Percentiles rank a stretch among this genome's conserved stretches.
phyloP scores from a whole-genome alignment of 495 filamentous ascomycete genomes.

The Penicillium macrosclerotiorum region DNA sequence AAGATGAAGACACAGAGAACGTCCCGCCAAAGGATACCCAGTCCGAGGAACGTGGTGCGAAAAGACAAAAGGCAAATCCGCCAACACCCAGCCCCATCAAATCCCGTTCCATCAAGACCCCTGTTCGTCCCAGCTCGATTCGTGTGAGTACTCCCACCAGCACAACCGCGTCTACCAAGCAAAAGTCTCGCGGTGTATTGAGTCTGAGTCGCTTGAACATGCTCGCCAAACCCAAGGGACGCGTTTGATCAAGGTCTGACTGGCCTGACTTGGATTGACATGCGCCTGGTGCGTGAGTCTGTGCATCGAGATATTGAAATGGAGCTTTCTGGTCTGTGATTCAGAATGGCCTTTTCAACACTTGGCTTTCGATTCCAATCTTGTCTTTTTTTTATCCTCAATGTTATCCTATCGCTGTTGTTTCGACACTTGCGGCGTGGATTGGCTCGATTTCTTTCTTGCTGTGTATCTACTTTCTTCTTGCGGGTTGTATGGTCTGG shows the following conservation, averaged over 20 bases:
- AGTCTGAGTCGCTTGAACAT: slow-evolving; percentile 51
- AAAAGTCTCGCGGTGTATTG: slow-evolving; percentile 36
- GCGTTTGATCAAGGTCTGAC: slow-evolving; percentile 18
- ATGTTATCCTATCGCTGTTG: neutral
- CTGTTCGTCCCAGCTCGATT: slow-evolving; percentile 30
- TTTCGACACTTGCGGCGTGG: neutral
- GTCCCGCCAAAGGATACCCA: slow-evolving; percentile 36
- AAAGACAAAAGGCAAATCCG: slow-evolving; percentile 40
- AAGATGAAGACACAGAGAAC: slow-evolving; percentile 43
- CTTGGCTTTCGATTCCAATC: neutral
- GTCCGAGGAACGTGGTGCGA: slow-evolving; percentile 40
- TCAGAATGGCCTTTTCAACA: neutral
- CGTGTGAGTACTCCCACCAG: slow-evolving; percentile 34
- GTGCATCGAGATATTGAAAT: neutral
- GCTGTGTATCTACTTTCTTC: slow-evolving; percentile 16
- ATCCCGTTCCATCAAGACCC: slow-evolving; percentile 30
- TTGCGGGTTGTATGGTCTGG: slow-evolving; percentile 5
- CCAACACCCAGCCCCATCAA: slow-evolving; percentile 40
- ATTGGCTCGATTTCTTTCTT: slow-evolving; percentile 5
- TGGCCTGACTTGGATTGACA: neutral
- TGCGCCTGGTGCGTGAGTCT: slow-evolving; percentile 16
- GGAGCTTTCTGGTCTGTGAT: no score
- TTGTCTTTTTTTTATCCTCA: neutral
- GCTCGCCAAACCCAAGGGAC: slow-evolving; percentile 50
- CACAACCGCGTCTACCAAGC: slow-evolving; percentile 23